A percentile compares a stretch with the other conserved stretches of the same genome.
These are phyloP conservation scores for Xerocomus amazonicus DNA, from an alignment of 1,284 basidiomycete species.

Conservation along the genomic window DNA sequence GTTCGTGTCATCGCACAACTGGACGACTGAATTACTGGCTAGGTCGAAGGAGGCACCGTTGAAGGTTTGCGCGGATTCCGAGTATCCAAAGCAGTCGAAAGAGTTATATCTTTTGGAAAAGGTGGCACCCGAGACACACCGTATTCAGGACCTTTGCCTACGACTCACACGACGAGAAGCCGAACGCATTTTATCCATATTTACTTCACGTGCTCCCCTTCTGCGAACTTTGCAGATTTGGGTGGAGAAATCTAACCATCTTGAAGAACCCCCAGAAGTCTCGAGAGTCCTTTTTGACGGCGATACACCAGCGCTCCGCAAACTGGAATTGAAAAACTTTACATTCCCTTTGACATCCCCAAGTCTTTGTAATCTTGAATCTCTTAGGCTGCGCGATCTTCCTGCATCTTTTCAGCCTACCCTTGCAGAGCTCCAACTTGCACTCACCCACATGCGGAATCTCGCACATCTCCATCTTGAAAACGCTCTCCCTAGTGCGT, in stretches of 20 bases:
- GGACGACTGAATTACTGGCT: constrained; percentile 35
- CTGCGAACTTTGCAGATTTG: constrained; percentile 17
- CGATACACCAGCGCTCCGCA: constrained; percentile 28
- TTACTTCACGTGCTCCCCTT: constrained; percentile 19
- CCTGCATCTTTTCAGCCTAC: constrained; percentile 20
- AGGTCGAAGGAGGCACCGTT: constrained; percentile 36
- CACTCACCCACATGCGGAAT: constrained; percentile 30
- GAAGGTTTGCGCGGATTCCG: constrained; percentile 22
- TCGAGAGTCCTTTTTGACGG: constrained; percentile 23
- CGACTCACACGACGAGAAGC: constrained; percentile 8
- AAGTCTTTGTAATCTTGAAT: constrained; percentile 28
- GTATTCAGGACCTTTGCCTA: constrained; percentile 22
- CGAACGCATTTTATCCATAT: constrained; percentile 9
- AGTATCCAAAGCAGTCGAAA: constrained; percentile 10
- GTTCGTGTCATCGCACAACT: constrained; percentile 24
- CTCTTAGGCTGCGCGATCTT: constrained; percentile 29
- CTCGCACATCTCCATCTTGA: constrained; percentile 33
- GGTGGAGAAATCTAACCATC: constrained; percentile 7
- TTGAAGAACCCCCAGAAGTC: constrained; percentile 11
- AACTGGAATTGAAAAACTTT: constrained; percentile 30
- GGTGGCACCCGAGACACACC: constrained; percentile 19
- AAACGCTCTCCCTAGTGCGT: constrained; percentile 26
- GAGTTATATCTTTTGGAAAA: constrained; percentile 21
- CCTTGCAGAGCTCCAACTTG: constrained; percentile 23
- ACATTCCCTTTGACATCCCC: constrained; percentile 29